phyloP scores from a whole-genome alignment of 2,329 filamentous ascomycete species.

The Hymenoscyphus albidus region DNA sequence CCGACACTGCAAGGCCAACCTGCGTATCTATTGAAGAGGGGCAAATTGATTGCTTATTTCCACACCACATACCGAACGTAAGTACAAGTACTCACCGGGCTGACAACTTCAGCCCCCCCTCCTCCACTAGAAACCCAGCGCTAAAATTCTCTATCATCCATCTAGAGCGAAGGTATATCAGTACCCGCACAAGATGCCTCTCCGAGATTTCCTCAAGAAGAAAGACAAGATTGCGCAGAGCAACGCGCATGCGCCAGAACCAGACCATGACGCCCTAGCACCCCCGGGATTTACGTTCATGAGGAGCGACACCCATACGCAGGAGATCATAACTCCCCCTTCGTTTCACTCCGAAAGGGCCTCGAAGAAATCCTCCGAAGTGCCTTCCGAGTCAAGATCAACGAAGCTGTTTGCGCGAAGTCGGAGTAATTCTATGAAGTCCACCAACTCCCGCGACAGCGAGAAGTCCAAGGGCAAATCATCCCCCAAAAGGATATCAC shows the following conservation, averaged over 20 bases:
- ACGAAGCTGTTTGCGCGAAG: slow-evolving; percentile 35
- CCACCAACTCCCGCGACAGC: slow-evolving; percentile 22
- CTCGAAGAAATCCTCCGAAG: slow-evolving; percentile 17
- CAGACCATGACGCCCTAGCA: slow-evolving; percentile 26
- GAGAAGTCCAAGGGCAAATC: slow-evolving; percentile 14
- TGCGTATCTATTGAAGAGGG: slow-evolving; percentile 22
- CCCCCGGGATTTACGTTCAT: slow-evolving; percentile 74
- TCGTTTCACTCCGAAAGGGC: slow-evolving; percentile 40
- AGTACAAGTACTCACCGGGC: slow-evolving; percentile 1
- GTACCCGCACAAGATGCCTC: slow-evolving; percentile 46
- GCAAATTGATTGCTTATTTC: slow-evolving; percentile 12
- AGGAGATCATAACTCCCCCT: slow-evolving; percentile 75
- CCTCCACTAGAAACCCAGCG: not conserved
- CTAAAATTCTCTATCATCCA: not conserved
- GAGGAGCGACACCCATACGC: slow-evolving; percentile 76
- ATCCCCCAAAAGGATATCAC: slow-evolving; percentile 51
- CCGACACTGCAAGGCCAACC: slow-evolving; percentile 24
- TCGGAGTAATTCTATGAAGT: slow-evolving; percentile 43
- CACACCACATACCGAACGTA: not conserved
- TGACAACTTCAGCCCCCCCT: slow-evolving; percentile 5
- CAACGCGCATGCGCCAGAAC: slow-evolving; percentile 32
- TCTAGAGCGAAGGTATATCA: not conserved
- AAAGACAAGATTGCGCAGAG: slow-evolving; percentile 50
- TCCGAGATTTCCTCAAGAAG: slow-evolving; percentile 60
- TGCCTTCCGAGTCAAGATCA: slow-evolving; percentile 30